A percentile compares a stretch with the other conserved stretches of the same genome.
Evolutionary conservation across 805 yeast genomes (phyloP).

Genomic region (Metschnikowia drakensbergensis): DNA sequence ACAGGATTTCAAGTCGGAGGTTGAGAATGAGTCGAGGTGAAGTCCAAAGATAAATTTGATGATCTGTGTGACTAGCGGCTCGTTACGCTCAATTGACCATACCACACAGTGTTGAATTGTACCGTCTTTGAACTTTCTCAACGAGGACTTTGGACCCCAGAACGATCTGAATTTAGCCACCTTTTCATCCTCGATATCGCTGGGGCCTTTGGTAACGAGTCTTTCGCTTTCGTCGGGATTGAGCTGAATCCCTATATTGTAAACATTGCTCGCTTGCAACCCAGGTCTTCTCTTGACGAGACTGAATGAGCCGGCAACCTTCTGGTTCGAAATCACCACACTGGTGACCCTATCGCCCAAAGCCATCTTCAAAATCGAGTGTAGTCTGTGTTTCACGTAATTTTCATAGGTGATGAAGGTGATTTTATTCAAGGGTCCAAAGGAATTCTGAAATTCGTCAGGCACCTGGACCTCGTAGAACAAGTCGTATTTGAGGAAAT

Average conservation of each 20-base stretch:
- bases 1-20: conserved; percentile 34
- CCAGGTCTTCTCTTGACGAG: conserved; percentile 53
- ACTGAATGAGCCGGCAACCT: conserved; percentile 29
- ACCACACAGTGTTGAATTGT: conserved; percentile 85
- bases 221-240: conserved; percentile 74
- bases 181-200: conserved; percentile 47
- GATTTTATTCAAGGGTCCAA: conserved; percentile 69
- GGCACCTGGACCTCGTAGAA: conserved; percentile 51
- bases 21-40: conserved; percentile 52
- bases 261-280: conserved; percentile 22
- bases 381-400: conserved; percentile 58
- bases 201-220: conserved; percentile 84
- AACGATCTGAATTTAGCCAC: conserved; percentile 67
- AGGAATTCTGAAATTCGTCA: conserved; percentile 40
- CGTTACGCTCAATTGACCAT: conserved; percentile 59
- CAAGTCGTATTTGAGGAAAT: conserved; percentile 63
- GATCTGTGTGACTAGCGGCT: conserved; percentile 64
- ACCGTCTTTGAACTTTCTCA: conserved; percentile 92
- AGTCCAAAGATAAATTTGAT: conserved; percentile 56
- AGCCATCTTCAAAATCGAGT: conserved; percentile 53
- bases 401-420: conserved; percentile 67
- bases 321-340: conserved; percentile 32
- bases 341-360: conserved; percentile 48
- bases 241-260: conserved; percentile 61
- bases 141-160: conserved; percentile 85